Percentiles rank a stretch among this genome's conserved stretches.
Evolutionary conservation across 768 basidiomycete genomes (phyloP).

Genomic region (Leucogyrophana mollusca): DNA sequence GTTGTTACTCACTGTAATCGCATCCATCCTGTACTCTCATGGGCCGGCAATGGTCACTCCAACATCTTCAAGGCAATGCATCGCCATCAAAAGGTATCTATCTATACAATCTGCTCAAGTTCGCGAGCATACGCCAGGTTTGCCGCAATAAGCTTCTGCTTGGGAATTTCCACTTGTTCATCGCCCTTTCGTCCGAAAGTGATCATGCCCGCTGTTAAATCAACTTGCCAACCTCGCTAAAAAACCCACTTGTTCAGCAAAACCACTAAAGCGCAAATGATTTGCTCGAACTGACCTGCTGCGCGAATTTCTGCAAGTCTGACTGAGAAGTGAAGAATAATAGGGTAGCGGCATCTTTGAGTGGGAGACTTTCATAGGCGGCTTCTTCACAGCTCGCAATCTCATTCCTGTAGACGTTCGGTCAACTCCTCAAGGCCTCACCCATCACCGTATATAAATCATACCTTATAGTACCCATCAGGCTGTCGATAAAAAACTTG

Average conservation of each 20-base stretch:
- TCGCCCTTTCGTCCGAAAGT: conserved; percentile 80
- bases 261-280: background rate
- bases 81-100: conserved; percentile 9
- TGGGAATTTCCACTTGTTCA: conserved; percentile 83
- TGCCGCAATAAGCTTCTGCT: conserved; percentile 76
- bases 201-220: conserved; percentile 67
- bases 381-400: conserved; percentile 96
- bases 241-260: conserved; percentile 10
- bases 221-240: conserved; percentile 84
- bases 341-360: conserved; percentile 87
- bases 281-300: conserved; percentile 51
- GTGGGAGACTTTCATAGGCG: conserved; percentile 87
- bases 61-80: conserved; percentile 14
- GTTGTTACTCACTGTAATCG: background rate
- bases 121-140: conserved; percentile 82
- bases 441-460: background rate
- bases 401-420: conserved; percentile 66
- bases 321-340: conserved; percentile 86
- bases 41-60: conserved; percentile 35
- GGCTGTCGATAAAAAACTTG: conserved; percentile 88
- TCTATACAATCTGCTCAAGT: conserved; percentile 86
- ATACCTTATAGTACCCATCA: conserved; percentile 93
- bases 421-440: background rate
- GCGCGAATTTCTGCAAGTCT: conserved; percentile 81
- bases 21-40: background rate